Evolutionary conservation across 23 red algal genomes (phyloP), one percentile per base, ranked within the genome.

Genomic region (Gracilariopsis chorda): DNA sequence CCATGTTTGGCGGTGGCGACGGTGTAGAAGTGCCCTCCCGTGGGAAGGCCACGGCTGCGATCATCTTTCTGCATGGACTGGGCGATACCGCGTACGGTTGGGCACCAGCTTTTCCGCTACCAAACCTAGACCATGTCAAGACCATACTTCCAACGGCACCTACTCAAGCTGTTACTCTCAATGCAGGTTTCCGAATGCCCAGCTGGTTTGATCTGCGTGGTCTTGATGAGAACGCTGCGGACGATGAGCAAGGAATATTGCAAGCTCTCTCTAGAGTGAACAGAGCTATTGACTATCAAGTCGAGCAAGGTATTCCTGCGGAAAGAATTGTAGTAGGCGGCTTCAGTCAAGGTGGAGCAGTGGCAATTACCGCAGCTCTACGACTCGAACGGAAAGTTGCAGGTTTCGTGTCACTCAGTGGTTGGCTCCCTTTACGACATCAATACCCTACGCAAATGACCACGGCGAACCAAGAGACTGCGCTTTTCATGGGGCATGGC

Each of bases 331-430:
- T 98, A 9, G 57, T 98, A 27, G 96, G 89, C 32, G 96, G 96
- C 24, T 98, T 98, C 42, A 84, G 72, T 24, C 96, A 98, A 80
- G 96, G 96, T 57, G 93, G 96, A 63, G 96, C 96, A 34, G 32
- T 98, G 30, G 94, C 96, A 48, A 83, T 98, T 41, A 87, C 89
- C 39, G 77, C 67, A 14, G 74, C 64, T 52, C 73, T 96, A 5
- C 88, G 79, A 48, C 51, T 77, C 23, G 77, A 80, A 48, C 59
- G 48, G n/a, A 52, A 28, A 19, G 51, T 98, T 42, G 96, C 90
- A 23, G 96, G 96, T 30, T 72, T 95, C 34, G 49, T 95, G 11
- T 93, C 82, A 1, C 62, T 95, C 14, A 94, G 88, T 35, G 83
- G 90, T 9, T 98, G 96, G 96, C 93, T 98, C 35, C 92, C 92